Base-by-base conservation (phyloP, 805 yeast species). In the Metahyphopichia silvanorum region DNA sequence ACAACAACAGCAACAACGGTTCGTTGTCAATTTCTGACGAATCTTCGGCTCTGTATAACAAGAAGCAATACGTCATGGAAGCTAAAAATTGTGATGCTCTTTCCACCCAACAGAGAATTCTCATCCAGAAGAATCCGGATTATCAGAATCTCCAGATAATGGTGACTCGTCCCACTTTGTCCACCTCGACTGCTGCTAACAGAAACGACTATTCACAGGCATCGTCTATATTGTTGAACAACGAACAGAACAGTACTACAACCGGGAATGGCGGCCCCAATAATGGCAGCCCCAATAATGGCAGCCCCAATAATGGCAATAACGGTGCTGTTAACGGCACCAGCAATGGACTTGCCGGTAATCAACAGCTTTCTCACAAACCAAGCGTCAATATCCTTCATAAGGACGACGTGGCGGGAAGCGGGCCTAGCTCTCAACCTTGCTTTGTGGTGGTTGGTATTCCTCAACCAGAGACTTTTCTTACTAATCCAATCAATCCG, bases 371-470 rank as follows among this genome's bases (percentile, higher is more conserved):
- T 8, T 20, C 21, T 8, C 7, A 20, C 10, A 24, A 24, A 24
- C 12, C 26, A 14, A 14, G 12, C 8, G 15, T 21, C 17, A 9
- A 20, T n/a, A 14, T 17, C 11, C 27, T 16, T 14, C 17, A 15
- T 12, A 18, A 15, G 13, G 21, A 21, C 26, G 21, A 12, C 21
- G 2, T 9, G n/a, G 14, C 17, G 21, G 14, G 19, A 22, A 42
- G 40, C 5, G 62, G 57, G 3, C 48, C 56, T 1, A 46, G 58
- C 7, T 32, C 57, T 1, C 49, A 54, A 5, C 57, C 66, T 2
- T 51, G 60, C 31, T 54, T 57, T 14, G 58, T 66, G 4, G 46
- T 66, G 7, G 55, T 66, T 5, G 72, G 72, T 0, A 66, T 66
- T 11, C 71, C 71, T 1, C 46, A 49, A 12, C 70, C 72, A 1